Conservation (phyloP, 2,329 filamentous ascomycete species). For the Diplodia corticola region DNA sequence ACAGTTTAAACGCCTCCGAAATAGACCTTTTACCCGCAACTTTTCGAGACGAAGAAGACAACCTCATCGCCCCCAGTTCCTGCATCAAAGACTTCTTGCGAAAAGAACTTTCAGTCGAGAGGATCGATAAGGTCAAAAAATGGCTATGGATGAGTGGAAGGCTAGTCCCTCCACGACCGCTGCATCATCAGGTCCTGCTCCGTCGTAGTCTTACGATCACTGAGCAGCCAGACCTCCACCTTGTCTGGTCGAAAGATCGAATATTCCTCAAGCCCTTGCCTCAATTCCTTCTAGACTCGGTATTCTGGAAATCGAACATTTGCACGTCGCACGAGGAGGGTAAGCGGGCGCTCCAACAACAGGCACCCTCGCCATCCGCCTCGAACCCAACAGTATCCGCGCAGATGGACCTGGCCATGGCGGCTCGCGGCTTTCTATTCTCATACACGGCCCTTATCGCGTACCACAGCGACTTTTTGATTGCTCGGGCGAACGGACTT, state of each 20-base stretch:
- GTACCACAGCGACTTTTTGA: constrained; percentile 37
- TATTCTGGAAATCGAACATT: constrained; percentile 32
- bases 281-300: constrained; percentile 34
- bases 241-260: constrained; percentile 28
- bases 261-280: constrained; percentile 38
- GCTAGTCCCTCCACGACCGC: not conserved
- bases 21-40: no score
- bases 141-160: not conserved
- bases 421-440: constrained; percentile 35
- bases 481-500: constrained; percentile 36
- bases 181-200: constrained; percentile 21
- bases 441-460: constrained; percentile 43
- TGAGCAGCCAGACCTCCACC: constrained; percentile 21
- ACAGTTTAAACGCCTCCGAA: no score
- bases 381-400: no score
- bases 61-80: no score
- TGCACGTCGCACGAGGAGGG: not conserved
- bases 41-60: no score
- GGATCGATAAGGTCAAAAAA: not conserved
- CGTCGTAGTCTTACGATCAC: constrained; percentile 18
- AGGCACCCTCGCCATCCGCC: no score
- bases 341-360: no score
- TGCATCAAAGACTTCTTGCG: no score
- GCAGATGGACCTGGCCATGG: no score
- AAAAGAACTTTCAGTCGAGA: not conserved